A percentile compares a stretch with the other conserved stretches of the same genome.
These are phyloP conservation scores for Vitis cinerea DNA, from an alignment of 164 flowering plant species.

Conservation along the genomic window DNA sequence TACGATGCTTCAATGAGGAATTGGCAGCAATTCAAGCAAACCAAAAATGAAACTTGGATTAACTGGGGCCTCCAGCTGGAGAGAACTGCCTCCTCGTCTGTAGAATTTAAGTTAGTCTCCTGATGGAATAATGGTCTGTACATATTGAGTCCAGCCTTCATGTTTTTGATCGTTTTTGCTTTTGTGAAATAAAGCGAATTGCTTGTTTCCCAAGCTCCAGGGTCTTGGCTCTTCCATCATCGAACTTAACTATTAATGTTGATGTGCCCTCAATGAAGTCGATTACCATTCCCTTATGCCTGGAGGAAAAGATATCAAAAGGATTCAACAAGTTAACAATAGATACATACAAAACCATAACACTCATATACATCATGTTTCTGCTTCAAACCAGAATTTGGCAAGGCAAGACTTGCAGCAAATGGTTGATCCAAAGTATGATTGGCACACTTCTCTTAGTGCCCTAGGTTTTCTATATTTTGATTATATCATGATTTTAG, in stretches of 20 bases:
- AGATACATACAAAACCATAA: too few relatives aligned
- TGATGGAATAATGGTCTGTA: not conserved
- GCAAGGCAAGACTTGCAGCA: too few relatives aligned
- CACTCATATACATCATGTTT: too few relatives aligned
- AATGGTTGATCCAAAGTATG: too few relatives aligned
- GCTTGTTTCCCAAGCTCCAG: slow-evolving; percentile 85
- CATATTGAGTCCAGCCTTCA: slow-evolving; percentile 19
- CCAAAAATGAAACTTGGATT: not conserved
- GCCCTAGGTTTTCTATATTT: not conserved
- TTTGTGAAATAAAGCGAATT: slow-evolving; percentile 80
- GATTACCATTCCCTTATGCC: slow-evolving; percentile 81
- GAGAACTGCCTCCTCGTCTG: slow-evolving; percentile 12
- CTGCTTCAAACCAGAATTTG: too few relatives aligned
- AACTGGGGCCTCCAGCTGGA: not conserved
- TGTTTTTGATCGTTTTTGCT: slow-evolving; percentile 53
- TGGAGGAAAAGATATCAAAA: slow-evolving; percentile 18
- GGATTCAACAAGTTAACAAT: not conserved
- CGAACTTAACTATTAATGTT: slow-evolving; percentile 56
- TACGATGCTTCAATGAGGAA: not conserved
- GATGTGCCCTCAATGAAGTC: slow-evolving; percentile 60
- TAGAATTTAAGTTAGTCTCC: slow-evolving; percentile 7
- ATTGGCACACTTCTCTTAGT: too few relatives aligned
- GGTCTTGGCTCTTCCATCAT: slow-evolving; percentile 67
- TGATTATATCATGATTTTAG: not conserved
- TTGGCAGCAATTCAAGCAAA: slow-evolving; percentile 2